Conservation (phyloP, 306 rosid genomes). For the Pyrus pyrifolia region DNA sequence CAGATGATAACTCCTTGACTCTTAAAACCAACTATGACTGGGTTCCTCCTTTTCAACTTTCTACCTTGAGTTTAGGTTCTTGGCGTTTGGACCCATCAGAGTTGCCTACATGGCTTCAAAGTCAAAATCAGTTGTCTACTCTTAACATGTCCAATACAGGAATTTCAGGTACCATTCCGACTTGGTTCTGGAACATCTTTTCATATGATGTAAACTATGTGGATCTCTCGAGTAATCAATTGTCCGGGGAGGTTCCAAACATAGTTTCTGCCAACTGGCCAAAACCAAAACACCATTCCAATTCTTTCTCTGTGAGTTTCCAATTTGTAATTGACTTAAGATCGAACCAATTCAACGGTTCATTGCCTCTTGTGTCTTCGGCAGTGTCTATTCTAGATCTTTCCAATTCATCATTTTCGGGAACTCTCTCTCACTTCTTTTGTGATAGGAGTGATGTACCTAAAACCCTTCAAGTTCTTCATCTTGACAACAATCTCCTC, state of each 20-base stretch:
- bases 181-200: constrained; percentile 12
- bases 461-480: not conserved
- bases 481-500: not conserved
- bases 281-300: not conserved
- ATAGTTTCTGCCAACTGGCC: not conserved
- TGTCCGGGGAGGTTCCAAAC: constrained; percentile 18
- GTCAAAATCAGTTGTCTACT: not conserved
- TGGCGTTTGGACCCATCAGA: constrained; percentile 21
- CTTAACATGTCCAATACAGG: constrained; percentile 11
- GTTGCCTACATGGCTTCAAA: constrained; percentile 33
- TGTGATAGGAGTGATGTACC: not conserved
- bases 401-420: not conserved
- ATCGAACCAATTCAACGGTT: not conserved
- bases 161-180: not conserved
- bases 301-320: no score
- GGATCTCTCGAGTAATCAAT: not conserved
- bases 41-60: constrained; percentile 19
- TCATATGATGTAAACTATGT: not conserved
- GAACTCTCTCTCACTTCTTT: not conserved
- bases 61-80: not conserved
- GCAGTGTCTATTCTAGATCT: not conserved
- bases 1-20: no score
- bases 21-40: no score
- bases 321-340: not conserved
- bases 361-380: not conserved